These are phyloP conservation scores for Phytopythium ostracodes DNA, from an alignment of 352 stramenopile species.

Conservation along the genomic window DNA sequence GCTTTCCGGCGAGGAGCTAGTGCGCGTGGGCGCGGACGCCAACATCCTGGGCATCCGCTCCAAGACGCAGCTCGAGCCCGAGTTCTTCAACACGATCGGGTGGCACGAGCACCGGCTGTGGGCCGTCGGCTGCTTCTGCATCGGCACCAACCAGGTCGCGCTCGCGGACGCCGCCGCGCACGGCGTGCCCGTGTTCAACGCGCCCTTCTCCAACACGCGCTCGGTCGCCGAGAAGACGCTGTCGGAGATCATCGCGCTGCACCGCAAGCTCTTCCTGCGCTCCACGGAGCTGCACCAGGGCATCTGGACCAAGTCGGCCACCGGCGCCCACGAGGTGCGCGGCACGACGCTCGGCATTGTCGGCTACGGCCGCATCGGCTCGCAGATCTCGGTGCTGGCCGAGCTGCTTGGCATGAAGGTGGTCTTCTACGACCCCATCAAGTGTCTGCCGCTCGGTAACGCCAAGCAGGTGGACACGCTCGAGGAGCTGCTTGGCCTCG, in stretches of 20 bases:
- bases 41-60: constrained; percentile 80
- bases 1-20: constrained; percentile 70
- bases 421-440: constrained; percentile 92
- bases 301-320: constrained; percentile 79
- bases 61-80: constrained; percentile 75
- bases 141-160: constrained; percentile 81
- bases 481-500: constrained; percentile 73
- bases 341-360: constrained; percentile 79
- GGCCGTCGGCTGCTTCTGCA: constrained; percentile 81
- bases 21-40: constrained; percentile 61
- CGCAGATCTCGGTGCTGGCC: constrained; percentile 75
- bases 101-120: constrained; percentile 79
- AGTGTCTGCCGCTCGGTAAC: constrained; percentile 68
- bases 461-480: constrained; percentile 84
- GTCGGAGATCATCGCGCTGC: constrained; percentile 73
- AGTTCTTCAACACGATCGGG: constrained; percentile 74
- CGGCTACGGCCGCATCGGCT: constrained; percentile 80
- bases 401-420: constrained; percentile 93
- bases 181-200: constrained; percentile 82
- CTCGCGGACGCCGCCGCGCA: constrained; percentile 46
- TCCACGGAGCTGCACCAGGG: constrained; percentile 74
- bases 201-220: constrained; percentile 85
- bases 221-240: constrained; percentile 83
- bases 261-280: constrained; percentile 79
- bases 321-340: constrained; percentile 74